These are phyloP conservation scores for Vickermania ingenoplastis DNA, from an alignment of 208 protist species.

Conservation along the genomic window DNA sequence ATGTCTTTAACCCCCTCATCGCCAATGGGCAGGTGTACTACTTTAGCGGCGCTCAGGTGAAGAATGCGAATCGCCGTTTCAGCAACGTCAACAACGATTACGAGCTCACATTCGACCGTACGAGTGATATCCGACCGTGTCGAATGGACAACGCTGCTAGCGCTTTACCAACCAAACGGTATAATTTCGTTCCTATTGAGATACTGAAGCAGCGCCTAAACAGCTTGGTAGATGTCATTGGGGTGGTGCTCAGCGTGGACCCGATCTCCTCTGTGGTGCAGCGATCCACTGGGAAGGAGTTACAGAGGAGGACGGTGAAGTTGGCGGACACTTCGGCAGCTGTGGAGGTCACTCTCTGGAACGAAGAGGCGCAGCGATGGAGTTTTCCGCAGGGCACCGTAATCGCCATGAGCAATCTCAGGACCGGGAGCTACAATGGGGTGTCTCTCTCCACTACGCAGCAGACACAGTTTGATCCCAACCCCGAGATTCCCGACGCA, in stretches of 20 bases:
- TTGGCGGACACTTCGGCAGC: slow-evolving; percentile 68
- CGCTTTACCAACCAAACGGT: slow-evolving; percentile 65
- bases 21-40: slow-evolving; percentile 87
- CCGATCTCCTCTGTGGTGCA: slow-evolving; percentile 65
- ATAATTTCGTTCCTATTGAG: slow-evolving; percentile 84
- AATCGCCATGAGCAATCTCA: slow-evolving; percentile 73
- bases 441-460: slow-evolving; percentile 76
- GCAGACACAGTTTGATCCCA: slow-evolving; percentile 77
- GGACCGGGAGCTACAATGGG: slow-evolving; percentile 79
- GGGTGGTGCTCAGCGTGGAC: slow-evolving; percentile 67
- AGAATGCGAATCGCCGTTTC: slow-evolving; percentile 86
- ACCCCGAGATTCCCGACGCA: slow-evolving; percentile 69
- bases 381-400: slow-evolving; percentile 47
- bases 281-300: slow-evolving; percentile 71
- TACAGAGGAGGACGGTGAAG: slow-evolving; percentile 75
- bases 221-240: slow-evolving; percentile 76
- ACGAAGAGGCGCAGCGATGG: slow-evolving; percentile 76
- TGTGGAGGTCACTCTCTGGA: slow-evolving; percentile 86
- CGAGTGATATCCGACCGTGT: slow-evolving; percentile 63
- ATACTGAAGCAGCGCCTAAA: slow-evolving; percentile 79
- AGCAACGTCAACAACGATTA: slow-evolving; percentile 92
- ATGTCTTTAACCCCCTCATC: slow-evolving; percentile 78
- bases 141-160: slow-evolving; percentile 36
- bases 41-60: slow-evolving; percentile 87
- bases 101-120: slow-evolving; percentile 84